These are phyloP conservation scores for Colletotrichum lupini DNA, from an alignment of 2,329 filamentous ascomycete species.

Conservation along the genomic window DNA sequence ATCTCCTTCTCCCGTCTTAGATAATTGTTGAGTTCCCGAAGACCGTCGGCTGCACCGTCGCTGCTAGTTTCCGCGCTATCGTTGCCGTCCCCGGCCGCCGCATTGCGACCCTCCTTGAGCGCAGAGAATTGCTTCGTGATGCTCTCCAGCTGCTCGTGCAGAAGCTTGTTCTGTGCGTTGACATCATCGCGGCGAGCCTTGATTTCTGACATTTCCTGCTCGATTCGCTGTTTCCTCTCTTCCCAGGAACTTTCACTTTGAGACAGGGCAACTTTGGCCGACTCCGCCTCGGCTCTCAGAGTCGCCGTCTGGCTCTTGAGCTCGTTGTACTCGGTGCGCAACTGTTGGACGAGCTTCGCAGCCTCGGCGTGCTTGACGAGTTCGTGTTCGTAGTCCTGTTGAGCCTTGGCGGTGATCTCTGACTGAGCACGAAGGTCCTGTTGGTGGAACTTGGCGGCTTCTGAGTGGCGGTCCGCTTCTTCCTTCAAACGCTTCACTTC, in stretches of 20 bases:
- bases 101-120: constrained; percentile 70
- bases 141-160: constrained; percentile 89
- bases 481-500: constrained; percentile 87
- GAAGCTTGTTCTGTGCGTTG: constrained; percentile 87
- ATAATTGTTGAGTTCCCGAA: constrained; percentile 92
- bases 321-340: constrained; percentile 84
- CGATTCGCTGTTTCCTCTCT: constrained; percentile 82
- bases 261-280: constrained; percentile 79
- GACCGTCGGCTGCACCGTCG: constrained; percentile 69
- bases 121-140: constrained; percentile 82
- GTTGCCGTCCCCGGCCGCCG: constrained; percentile 48
- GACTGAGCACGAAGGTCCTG: constrained; percentile 94
- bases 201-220: constrained; percentile 84
- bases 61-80: constrained; percentile 59
- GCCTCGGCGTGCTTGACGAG: constrained; percentile 95
- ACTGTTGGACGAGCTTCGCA: constrained; percentile 82
- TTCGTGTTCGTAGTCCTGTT: constrained; percentile 95
- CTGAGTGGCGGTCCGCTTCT: constrained; percentile 81
- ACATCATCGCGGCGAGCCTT: constrained; percentile 84
- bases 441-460: constrained; percentile 85
- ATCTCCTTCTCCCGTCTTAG: constrained; percentile 97
- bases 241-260: constrained; percentile 91
- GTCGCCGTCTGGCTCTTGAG: constrained; percentile 83
- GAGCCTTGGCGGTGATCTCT: constrained; percentile 90
- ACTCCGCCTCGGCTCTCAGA: constrained; percentile 84